phyloP scores from a whole-genome alignment of 805 yeast genomes.

The Cyberlindnera lachancei region DNA sequence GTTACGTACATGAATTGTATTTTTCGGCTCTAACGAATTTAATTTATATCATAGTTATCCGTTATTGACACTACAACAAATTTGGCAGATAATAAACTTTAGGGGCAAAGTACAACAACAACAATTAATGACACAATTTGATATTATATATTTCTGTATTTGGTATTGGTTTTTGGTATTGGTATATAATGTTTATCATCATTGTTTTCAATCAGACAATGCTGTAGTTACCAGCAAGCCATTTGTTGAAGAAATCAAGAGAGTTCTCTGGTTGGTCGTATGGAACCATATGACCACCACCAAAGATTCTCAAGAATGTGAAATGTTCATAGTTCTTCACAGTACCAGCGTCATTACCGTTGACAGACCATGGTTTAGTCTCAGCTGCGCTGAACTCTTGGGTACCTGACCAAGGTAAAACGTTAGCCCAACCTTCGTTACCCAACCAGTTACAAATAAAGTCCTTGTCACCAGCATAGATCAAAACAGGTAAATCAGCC shows the following conservation, averaged over 20 bases:
- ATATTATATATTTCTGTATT: too few relatives aligned
- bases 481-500: slow-evolving; percentile 67
- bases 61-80: too few relatives aligned
- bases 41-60: too few relatives aligned
- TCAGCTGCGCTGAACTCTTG: slow-evolving; percentile 43
- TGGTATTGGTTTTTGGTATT: too few relatives aligned
- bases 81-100: too few relatives aligned
- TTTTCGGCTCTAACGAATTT: too few relatives aligned
- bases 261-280: slow-evolving; percentile 77
- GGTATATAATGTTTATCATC: too few relatives aligned
- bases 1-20: too few relatives aligned
- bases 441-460: slow-evolving; percentile 97
- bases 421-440: slow-evolving; percentile 78
- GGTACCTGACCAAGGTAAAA: slow-evolving; percentile 57
- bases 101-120: too few relatives aligned
- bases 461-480: slow-evolving; percentile 95
- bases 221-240: slow-evolving; percentile 65
- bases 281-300: slow-evolving; percentile 97
- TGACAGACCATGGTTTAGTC: slow-evolving; percentile 38
- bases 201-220: too few relatives aligned
- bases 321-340: slow-evolving; percentile 60
- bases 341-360: slow-evolving; percentile 54
- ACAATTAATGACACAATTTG: too few relatives aligned
- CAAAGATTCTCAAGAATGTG: slow-evolving; percentile 77
- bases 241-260: slow-evolving; percentile 75